Percentiles rank a stretch among this genome's conserved stretches.
phyloP scores from a whole-genome alignment of 2,329 filamentous ascomycete genomes.

The Volutella citrinella region DNA sequence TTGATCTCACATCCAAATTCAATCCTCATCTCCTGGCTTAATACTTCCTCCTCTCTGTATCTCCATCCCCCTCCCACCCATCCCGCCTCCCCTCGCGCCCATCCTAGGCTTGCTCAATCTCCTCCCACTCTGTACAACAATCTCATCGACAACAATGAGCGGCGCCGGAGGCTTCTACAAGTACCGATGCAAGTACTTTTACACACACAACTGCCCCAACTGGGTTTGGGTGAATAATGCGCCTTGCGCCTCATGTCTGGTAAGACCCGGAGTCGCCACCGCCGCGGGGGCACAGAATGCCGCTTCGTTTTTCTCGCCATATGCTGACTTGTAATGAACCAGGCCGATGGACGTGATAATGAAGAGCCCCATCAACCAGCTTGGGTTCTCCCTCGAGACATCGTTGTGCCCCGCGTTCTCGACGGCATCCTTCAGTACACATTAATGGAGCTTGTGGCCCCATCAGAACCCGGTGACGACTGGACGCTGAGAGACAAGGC shows the following conservation, averaged over 20 bases:
- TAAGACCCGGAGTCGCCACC: no score
- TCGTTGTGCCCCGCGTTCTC: conserved; percentile 44
- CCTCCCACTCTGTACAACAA: conserved; percentile 9
- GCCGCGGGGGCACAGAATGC: no score
- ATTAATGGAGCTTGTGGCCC: conserved; percentile 43
- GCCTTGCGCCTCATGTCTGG: conserved; percentile 48
- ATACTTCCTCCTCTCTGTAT: conserved; percentile 19
- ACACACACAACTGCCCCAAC: conserved; percentile 48
- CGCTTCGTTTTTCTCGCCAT: no score
- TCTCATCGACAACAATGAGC: no score
- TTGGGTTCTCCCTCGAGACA: conserved; percentile 35
- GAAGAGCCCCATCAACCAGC: conserved; percentile 29
- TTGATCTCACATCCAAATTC: conserved; percentile 20
- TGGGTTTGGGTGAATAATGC: conserved; percentile 54
- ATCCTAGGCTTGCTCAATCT: conserved; percentile 1
- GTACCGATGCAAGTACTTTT: conserved; percentile 55
- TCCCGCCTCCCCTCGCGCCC: conserved; percentile 9
- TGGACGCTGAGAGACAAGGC: conserved; percentile 36
- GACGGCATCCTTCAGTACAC: conserved; percentile 46
- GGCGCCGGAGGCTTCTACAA: conserved; percentile 46
- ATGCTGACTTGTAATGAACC: no score
- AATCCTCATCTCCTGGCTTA: conserved; percentile 24
- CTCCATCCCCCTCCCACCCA: conserved; percentile 9
- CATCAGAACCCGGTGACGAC: conserved; percentile 34
- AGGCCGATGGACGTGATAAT: conserved; percentile 50